phyloP scores from a whole-genome alignment of 1,284 basidiomycete species.

The Pseudozyma tsukubaensis region DNA sequence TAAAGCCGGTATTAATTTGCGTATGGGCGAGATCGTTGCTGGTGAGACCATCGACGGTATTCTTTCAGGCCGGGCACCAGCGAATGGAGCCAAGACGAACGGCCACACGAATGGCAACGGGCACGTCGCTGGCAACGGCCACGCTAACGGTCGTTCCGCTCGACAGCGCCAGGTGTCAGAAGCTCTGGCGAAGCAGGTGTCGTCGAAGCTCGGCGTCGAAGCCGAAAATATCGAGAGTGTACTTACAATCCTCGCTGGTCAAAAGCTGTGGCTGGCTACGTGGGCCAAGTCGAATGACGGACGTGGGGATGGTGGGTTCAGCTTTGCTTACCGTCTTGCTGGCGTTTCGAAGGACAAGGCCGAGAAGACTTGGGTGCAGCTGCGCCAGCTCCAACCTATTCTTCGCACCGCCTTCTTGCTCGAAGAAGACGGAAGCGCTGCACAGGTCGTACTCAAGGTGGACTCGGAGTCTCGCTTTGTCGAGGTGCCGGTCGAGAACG shows the following conservation, averaged over 20 bases:
- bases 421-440: constrained; percentile 20
- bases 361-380: constrained; percentile 40
- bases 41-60: constrained; percentile 48
- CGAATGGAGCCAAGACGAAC: constrained; percentile 18
- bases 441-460: constrained; percentile 40
- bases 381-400: constrained; percentile 51
- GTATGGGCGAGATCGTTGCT: constrained; percentile 53
- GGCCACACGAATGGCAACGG: constrained; percentile 9
- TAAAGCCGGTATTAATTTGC: constrained; percentile 39
- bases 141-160: not conserved
- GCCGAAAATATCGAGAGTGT: constrained; percentile 42
- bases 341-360: constrained; percentile 16
- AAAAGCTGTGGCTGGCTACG: constrained; percentile 49
- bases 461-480: constrained; percentile 5
- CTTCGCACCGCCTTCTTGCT: constrained; percentile 56
- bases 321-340: constrained; percentile 50
- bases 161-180: not conserved
- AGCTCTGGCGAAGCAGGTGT: constrained; percentile 18
- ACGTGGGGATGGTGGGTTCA: constrained; percentile 42
- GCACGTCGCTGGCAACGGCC: constrained; percentile 11
- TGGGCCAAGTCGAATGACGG: constrained; percentile 31
- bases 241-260: constrained; percentile 55
- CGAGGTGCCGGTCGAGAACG: constrained; percentile 5
- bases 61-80: constrained; percentile 11
- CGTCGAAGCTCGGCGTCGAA: constrained; percentile 15